Evolutionary conservation across 352 stramenopile species (phyloP).

Genomic region (Pythium brachiatum): DNA sequence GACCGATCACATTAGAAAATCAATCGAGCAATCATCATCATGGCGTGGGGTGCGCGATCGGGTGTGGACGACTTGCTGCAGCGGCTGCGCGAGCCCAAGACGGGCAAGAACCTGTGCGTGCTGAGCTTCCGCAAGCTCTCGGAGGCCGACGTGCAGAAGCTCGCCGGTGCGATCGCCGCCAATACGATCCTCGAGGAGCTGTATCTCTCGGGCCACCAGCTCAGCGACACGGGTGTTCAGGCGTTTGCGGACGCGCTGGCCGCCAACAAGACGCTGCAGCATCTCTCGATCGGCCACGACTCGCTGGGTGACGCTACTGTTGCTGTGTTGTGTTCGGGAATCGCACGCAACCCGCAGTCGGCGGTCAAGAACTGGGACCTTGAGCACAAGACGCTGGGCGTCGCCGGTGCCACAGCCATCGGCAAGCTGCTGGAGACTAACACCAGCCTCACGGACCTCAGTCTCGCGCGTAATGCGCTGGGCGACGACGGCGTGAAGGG

Average conservation of each 20-base stretch:
- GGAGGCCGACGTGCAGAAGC: conserved; percentile 44
- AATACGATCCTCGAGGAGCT: conserved; percentile 72
- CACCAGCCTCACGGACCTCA: conserved; percentile 43
- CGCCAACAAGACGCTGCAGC: conserved; percentile 60
- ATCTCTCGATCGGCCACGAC: conserved; percentile 64
- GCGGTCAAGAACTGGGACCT: conserved; percentile 64
- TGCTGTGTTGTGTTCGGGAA: conserved; percentile 37
- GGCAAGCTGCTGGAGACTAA: conserved; percentile 52
- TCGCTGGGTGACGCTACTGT: conserved; percentile 54
- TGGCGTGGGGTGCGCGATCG: conserved; percentile 72
- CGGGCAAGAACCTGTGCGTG: conserved; percentile 65
- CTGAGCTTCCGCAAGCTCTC: conserved; percentile 67
- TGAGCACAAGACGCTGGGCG: conserved; percentile 63
- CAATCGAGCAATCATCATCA: conserved; percentile 25
- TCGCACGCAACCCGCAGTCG: conserved; percentile 54
- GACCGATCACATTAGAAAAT: not conserved
- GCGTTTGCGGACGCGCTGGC: conserved; percentile 69
- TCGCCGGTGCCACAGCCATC: conserved; percentile 42
- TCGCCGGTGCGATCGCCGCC: conserved; percentile 49
- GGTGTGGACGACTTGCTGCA: conserved; percentile 75
- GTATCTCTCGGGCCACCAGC: conserved; percentile 72
- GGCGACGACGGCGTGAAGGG: conserved; percentile 38
- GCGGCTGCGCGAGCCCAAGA: conserved; percentile 59
- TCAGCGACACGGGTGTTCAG: conserved; percentile 36
- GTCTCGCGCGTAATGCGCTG: conserved; percentile 62